Conservation (phyloP, 345 rosid genomes). For the Euphorbia pulcherrima region DNA sequence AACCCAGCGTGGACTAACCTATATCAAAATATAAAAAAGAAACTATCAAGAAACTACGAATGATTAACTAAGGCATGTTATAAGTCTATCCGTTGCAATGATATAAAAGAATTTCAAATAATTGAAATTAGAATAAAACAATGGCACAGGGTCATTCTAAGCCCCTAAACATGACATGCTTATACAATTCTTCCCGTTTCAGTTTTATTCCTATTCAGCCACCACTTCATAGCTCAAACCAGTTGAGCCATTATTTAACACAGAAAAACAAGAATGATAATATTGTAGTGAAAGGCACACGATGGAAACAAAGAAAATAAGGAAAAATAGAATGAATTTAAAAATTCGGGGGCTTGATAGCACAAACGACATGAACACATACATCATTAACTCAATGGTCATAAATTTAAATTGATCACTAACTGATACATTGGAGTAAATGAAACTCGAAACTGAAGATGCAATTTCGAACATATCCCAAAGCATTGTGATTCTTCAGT, state of each 20-base stretch:
- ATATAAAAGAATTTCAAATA: background rate
- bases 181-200: background rate
- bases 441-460: too few species aligned
- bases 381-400: too few species aligned
- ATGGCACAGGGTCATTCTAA: background rate
- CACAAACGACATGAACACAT: too few species aligned
- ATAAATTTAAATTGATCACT: too few species aligned
- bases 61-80: background rate
- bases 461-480: too few species aligned
- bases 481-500: too few species aligned
- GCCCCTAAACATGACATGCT: too few species aligned
- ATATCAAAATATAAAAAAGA: slow-evolving; percentile 22
- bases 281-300: background rate
- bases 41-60: slow-evolving; percentile 9
- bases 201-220: background rate
- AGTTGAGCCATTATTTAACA: background rate
- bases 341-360: background rate
- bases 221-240: background rate
- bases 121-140: background rate
- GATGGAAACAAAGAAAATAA: background rate
- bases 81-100: background rate
- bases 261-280: background rate
- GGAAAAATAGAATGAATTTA: background rate
- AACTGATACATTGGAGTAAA: too few species aligned
- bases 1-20: slow-evolving; percentile 95